These are phyloP conservation scores for Leccinum huronense DNA, from an alignment of 1,284 basidiomycete species.

Conservation along the genomic window DNA sequence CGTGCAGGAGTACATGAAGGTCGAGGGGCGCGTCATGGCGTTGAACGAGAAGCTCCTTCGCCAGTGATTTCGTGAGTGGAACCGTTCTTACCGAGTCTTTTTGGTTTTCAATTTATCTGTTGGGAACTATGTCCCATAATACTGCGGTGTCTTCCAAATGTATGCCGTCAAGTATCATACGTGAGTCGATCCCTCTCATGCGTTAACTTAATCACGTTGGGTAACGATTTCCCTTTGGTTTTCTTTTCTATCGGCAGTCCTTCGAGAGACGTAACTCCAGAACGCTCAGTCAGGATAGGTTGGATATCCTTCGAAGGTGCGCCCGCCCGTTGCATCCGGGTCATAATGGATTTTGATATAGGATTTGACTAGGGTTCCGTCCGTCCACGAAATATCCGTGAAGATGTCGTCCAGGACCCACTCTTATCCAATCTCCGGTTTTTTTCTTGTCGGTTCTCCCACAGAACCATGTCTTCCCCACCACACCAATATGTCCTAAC, in stretches of 20 bases:
- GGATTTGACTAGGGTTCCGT: background rate
- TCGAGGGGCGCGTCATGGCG: slow-evolving; percentile 79
- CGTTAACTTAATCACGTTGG: background rate
- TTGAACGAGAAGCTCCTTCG: slow-evolving; percentile 89
- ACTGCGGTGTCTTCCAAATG: background rate
- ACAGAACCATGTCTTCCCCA: background rate
- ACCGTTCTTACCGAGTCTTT: background rate
- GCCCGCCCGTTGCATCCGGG: background rate
- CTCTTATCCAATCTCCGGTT: background rate
- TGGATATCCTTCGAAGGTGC: background rate
- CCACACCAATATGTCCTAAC: background rate
- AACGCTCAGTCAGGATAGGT: background rate
- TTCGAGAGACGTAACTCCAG: background rate
- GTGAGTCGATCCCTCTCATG: background rate
- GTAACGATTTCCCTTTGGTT: background rate
- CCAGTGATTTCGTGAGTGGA: slow-evolving; percentile 79
- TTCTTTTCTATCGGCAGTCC: background rate
- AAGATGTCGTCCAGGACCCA: background rate
- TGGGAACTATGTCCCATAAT: background rate
- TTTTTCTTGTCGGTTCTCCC: background rate
- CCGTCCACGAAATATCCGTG: background rate
- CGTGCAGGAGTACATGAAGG: slow-evolving; percentile 94
- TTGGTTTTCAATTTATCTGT: slow-evolving; percentile 1
- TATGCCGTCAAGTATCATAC: background rate
- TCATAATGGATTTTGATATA: background rate